Evolutionary conservation across 257 asterid species (phyloP).

Genomic region (Solanum tarapatanum): DNA sequence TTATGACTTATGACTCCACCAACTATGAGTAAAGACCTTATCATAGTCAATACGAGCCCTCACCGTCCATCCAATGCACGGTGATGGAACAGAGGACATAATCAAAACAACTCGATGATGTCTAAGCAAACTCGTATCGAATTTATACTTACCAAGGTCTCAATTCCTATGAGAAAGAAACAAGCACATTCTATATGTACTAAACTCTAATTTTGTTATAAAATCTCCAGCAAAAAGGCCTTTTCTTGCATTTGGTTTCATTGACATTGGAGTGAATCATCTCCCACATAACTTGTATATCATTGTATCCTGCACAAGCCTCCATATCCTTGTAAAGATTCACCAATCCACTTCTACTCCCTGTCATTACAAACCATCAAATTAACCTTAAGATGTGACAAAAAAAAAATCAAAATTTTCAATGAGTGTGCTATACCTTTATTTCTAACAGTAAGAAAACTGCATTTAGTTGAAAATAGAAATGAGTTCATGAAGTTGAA

Average conservation of each 20-base stretch:
- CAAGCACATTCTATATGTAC: not conserved
- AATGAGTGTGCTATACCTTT: conserved; percentile 20
- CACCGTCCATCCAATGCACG: not conserved
- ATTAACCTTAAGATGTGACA: not conserved
- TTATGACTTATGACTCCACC: not conserved
- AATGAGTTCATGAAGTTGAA: not conserved
- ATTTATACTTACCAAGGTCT: not conserved
- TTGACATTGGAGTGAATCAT: conserved; percentile 21
- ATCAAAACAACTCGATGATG: not conserved
- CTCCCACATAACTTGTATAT: conserved; percentile 69
- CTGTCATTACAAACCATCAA: conserved; percentile 16
- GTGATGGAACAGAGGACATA: not conserved
- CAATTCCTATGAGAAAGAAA: not conserved
- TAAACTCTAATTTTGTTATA: conserved; percentile 9
- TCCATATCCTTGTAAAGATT: conserved; percentile 48
- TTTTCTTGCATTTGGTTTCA: conserved; percentile 11
- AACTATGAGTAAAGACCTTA: not conserved
- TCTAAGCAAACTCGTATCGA: not conserved
- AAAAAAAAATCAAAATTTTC: not conserved
- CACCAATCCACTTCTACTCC: conserved; percentile 26
- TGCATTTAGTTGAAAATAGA: not conserved
- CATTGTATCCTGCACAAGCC: conserved; percentile 50
- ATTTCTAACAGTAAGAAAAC: conserved; percentile 12
- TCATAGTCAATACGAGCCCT: not conserved
- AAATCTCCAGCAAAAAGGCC: conserved; percentile 19